Conservation (phyloP, 306 rosid species). For the Cyamopsis tetragonoloba region DNA sequence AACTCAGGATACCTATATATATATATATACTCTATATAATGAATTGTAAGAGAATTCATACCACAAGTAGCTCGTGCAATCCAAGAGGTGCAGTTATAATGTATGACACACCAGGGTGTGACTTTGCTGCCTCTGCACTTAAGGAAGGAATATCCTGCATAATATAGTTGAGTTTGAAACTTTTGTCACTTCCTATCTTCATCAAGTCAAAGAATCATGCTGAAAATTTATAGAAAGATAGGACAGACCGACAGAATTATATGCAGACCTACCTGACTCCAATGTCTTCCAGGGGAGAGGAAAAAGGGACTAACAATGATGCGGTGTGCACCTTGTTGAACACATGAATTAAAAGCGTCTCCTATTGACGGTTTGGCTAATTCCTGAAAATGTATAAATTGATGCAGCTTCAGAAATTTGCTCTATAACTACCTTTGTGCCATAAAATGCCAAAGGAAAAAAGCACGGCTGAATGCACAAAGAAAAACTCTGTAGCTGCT, state of each 20-base stretch:
- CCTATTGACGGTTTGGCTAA: conserved; percentile 82
- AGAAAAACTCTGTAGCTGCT: not conserved
- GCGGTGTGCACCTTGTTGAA: conserved; percentile 65
- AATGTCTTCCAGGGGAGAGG: conserved; percentile 87
- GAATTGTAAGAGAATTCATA: conserved; percentile 28
- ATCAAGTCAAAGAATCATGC: not conserved
- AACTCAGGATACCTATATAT: not conserved
- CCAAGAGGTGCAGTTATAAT: conserved; percentile 90
- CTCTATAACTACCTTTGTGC: not conserved
- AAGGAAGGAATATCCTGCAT: conserved; percentile 88
- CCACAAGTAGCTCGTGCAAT: conserved; percentile 79
- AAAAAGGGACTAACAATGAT: conserved; percentile 80
- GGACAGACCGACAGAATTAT: not conserved
- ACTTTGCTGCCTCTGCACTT: conserved; percentile 82
- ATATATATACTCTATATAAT: not conserved
- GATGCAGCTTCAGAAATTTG: not conserved
- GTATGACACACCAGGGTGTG: conserved; percentile 66
- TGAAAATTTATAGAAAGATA: not conserved
- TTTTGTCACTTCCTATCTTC: not conserved
- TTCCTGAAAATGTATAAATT: conserved; percentile 47
- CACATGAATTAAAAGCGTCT: conserved; percentile 59
- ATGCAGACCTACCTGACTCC: conserved; percentile 62
- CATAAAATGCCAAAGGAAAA: conserved; percentile 15
- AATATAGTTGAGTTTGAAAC: not conserved
- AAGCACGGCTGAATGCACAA: not conserved